phyloP scores from a whole-genome alignment of 179 eudicot genomes.

The Vitellaria paradoxa region DNA sequence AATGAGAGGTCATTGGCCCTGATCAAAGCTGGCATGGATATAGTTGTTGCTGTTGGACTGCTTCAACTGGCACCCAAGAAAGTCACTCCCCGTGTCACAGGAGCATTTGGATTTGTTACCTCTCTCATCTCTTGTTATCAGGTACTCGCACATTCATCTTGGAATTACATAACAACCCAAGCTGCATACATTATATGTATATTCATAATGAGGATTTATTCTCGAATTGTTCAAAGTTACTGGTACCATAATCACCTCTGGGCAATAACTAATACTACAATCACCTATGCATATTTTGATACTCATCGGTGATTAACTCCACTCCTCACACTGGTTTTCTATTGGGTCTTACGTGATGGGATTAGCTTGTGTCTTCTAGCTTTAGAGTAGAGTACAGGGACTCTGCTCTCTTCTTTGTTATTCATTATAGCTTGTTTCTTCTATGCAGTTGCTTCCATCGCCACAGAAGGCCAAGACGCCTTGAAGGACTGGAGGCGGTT shows the following conservation, averaged over 20 bases:
- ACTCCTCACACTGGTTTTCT: neutral
- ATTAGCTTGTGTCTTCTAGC: neutral
- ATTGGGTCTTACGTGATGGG: neutral
- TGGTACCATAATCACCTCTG: too few species aligned
- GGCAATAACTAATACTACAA: neutral
- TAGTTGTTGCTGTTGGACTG: slow-evolving; percentile 92
- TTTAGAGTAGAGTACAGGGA: neutral
- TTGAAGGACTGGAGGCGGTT: slow-evolving; percentile 28
- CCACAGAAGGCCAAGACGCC: slow-evolving; percentile 69
- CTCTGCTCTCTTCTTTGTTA: neutral
- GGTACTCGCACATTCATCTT: slow-evolving; percentile 36
- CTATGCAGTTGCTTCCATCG: slow-evolving; percentile 78
- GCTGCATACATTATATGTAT: neutral
- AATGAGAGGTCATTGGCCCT: slow-evolving; percentile 85
- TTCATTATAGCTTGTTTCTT: slow-evolving; percentile 5
- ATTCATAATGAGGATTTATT: neutral
- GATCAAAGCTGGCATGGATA: slow-evolving; percentile 78
- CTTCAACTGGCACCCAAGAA: slow-evolving; percentile 96
- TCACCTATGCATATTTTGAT: neutral
- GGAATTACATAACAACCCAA: neutral
- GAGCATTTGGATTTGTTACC: slow-evolving; percentile 82
- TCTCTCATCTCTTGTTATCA: slow-evolving; percentile 98
- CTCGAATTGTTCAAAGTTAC: neutral
- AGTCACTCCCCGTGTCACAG: slow-evolving; percentile 91
- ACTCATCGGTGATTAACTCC: neutral